Base-by-base conservation (phyloP, 2,329 filamentous ascomycete genomes). In the Capronia coronata region DNA sequence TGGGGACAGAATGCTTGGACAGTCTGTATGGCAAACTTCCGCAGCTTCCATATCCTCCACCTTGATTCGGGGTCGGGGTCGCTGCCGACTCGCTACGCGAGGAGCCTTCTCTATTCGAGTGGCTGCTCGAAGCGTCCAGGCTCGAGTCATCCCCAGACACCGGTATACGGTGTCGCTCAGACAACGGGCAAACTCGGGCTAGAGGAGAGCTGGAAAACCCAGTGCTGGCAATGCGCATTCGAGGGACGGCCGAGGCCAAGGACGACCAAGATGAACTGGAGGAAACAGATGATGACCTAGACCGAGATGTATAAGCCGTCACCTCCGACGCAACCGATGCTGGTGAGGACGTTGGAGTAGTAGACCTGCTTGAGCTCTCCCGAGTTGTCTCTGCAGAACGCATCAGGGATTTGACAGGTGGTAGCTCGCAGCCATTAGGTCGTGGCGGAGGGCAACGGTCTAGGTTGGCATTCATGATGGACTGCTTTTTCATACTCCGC, bases 241-340 rank as follows among this genome's bases (percentile, higher is more conserved):
- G 44, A n/a, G 54, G 38, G 16, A 53, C 27, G 16, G 29, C 40
- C 13, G 52, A 53, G 11, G 50, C 29, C 10, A 29, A 35, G 6
- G 56, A 55, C 16, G 58, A 52, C 48, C 54, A 59, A 2, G 68
- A 70, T 13, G 67, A 62, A 45, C 60, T 68, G n/a, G 70, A 72
- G 3, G 69, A 72, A 41, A 71, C 66, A 2, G 70, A 71, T 3
- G 69, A 72, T 14, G 70, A 79, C 64, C 77, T 75, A 67, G 75
- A 78, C 58, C 68, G 69, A 57, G 75, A 72, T 55, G 76, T 77
- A 52, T 78, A 68, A 11, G 73, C 73, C 29, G 76, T 78, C 47
- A 71, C 71, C 62, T 83, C 79, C 22, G 78, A 81, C 29, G 81
- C 66, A 74, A 82, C 79, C 27, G 79, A 82, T 56, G 82, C 79